phyloP scores from a whole-genome alignment of 495 filamentous ascomycete genomes.

The Tuber brumale region DNA sequence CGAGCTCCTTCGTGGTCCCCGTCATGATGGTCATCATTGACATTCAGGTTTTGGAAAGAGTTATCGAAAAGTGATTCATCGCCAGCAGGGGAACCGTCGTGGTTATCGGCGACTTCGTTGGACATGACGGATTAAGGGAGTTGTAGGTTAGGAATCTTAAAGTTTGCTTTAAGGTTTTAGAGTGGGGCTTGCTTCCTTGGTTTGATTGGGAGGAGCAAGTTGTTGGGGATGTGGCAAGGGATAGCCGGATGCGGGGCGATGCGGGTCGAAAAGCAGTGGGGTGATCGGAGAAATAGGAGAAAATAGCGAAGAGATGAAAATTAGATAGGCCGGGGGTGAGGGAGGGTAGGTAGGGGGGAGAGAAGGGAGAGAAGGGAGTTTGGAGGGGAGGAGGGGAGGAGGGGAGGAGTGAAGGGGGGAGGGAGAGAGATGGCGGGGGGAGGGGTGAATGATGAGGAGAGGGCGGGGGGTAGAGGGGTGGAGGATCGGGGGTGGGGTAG shows the following conservation, averaged over 20 bases:
- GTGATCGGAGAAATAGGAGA: constrained; percentile 8
- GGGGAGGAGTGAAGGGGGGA: constrained; percentile 9
- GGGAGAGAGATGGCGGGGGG: constrained; percentile 6
- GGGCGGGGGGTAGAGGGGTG: constrained; percentile 2
- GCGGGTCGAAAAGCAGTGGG: constrained; percentile 24
- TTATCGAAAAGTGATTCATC: constrained; percentile 39
- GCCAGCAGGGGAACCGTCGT: constrained; percentile 24
- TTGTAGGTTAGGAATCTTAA: constrained; percentile 10
- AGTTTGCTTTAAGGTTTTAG: constrained; percentile 21
- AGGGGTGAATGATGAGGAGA: constrained; percentile 5
- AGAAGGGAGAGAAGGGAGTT: constrained; percentile 8
- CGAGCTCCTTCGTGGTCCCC: constrained; percentile 40
- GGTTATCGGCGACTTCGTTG: constrained; percentile 24
- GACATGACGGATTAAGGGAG: constrained; percentile 35
- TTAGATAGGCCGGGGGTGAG: not conserved
- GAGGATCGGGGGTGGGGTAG: not conserved
- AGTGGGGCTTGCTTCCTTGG: constrained; percentile 10
- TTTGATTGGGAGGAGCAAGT: constrained; percentile 11
- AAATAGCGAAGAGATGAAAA: constrained; percentile 3
- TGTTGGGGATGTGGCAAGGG: constrained; percentile 1
- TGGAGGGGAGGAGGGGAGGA: not conserved
- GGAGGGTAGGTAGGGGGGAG: constrained; percentile 18
- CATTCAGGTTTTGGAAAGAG: constrained; percentile 41
- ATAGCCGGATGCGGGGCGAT: constrained; percentile 4
- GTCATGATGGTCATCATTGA: constrained; percentile 39